phyloP scores from a whole-genome alignment of 2,329 filamentous ascomycete genomes.

The Arthrobotrys entomopaga region DNA sequence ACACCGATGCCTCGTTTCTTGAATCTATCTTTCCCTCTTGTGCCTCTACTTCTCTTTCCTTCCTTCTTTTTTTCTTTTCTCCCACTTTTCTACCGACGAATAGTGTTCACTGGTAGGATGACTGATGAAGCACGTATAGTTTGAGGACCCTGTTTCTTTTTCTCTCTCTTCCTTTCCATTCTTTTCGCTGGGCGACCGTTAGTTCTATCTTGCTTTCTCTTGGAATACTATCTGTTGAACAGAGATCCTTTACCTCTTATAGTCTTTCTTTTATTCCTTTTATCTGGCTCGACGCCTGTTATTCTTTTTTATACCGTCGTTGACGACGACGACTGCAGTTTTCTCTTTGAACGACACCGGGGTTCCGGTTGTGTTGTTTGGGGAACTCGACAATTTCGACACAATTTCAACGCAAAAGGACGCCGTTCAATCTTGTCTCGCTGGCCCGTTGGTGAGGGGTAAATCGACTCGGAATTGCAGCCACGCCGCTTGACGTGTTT shows the following conservation, averaged over 20 bases:
- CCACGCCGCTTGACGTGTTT: constrained; percentile 7
- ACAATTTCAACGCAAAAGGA: constrained; percentile 55
- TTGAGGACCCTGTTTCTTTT: constrained; percentile 14
- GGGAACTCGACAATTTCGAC: constrained; percentile 30
- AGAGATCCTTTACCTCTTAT: constrained; percentile 26
- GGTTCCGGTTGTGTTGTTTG: constrained; percentile 41
- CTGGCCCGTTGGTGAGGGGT: not conserved
- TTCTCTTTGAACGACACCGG: not conserved
- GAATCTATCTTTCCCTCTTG: constrained; percentile 12
- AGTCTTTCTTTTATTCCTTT: constrained; percentile 11
- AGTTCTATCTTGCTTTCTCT: constrained; percentile 20
- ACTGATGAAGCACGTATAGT: constrained; percentile 38
- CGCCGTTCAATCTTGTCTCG: constrained; percentile 22
- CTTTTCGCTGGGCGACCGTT: constrained; percentile 35
- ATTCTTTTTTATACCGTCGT: constrained; percentile 5
- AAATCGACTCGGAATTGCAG: not conserved
- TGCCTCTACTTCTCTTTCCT: constrained; percentile 8
- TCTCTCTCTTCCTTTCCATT: constrained; percentile 16
- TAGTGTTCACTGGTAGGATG: constrained; percentile 23
- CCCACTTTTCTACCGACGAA: constrained; percentile 26
- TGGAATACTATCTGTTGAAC: constrained; percentile 50
- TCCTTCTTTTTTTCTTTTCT: constrained; percentile 5
- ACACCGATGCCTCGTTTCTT: too few species aligned
- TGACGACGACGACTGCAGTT: not conserved
- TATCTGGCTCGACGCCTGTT: constrained; percentile 19